Conservation (phyloP, 768 basidiomycete genomes). For the Tylopilus intermedius region DNA sequence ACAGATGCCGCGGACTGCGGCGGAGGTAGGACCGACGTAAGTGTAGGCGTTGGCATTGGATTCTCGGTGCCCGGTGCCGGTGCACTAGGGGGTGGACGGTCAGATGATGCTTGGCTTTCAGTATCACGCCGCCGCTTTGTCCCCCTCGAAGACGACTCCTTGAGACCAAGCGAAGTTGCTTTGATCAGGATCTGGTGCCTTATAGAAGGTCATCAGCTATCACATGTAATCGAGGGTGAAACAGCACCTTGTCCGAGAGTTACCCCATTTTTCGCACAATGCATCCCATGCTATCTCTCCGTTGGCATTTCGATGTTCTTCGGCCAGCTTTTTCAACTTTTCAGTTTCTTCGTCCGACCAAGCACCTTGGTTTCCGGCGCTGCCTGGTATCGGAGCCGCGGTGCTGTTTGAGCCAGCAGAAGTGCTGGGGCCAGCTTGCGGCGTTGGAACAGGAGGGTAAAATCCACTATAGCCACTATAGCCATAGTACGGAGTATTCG, state of each 20-base stretch:
- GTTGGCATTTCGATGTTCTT: constrained; percentile 51
- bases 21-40: constrained; percentile 25
- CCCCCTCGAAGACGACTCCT: constrained; percentile 65
- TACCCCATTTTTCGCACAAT: constrained; percentile 70
- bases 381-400: constrained; percentile 16
- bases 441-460: constrained; percentile 24
- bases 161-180: constrained; percentile 72
- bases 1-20: constrained; percentile 16
- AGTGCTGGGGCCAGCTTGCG: constrained; percentile 24
- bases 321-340: constrained; percentile 60
- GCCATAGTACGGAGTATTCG: constrained; percentile 60
- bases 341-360: constrained; percentile 80
- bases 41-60: constrained; percentile 11
- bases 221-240: neutral
- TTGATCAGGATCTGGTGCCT: constrained; percentile 84
- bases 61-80: constrained; percentile 21
- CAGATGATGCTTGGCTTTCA: constrained; percentile 29
- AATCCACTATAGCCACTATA: constrained; percentile 39
- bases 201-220: constrained; percentile 5
- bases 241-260: constrained; percentile 62
- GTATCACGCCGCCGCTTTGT: constrained; percentile 55
- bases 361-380: constrained; percentile 56
- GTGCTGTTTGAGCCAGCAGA: constrained; percentile 25
- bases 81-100: constrained; percentile 21
- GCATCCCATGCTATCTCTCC: constrained; percentile 73